A percentile compares a stretch with the other conserved stretches of the same genome.
These are phyloP conservation scores for Russula earlei DNA, from an alignment of 768 basidiomycete species.

Conservation along the genomic window DNA sequence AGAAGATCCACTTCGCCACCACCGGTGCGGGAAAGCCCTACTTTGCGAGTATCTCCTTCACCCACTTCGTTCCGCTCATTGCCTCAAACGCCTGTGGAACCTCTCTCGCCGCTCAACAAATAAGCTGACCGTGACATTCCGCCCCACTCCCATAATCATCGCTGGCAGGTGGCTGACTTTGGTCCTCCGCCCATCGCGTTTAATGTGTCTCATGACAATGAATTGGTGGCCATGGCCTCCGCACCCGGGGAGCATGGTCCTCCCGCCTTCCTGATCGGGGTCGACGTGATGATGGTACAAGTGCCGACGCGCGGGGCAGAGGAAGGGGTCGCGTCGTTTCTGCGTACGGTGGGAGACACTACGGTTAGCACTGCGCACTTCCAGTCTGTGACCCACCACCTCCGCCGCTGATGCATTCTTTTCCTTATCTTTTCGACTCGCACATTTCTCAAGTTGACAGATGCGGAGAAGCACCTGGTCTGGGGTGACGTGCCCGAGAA, in stretches of 20 bases:
- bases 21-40: constrained; percentile 72
- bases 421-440: neutral
- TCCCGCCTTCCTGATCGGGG: constrained; percentile 50
- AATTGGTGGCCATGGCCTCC: constrained; percentile 57
- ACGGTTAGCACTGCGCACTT: constrained; percentile 37
- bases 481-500: constrained; percentile 32
- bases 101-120: neutral
- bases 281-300: constrained; percentile 75
- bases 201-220: constrained; percentile 79
- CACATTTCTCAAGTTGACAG: constrained; percentile 30
- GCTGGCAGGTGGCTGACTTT: constrained; percentile 34
- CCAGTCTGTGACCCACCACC: constrained; percentile 6
- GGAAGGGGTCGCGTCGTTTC: constrained; percentile 48
- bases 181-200: constrained; percentile 57
- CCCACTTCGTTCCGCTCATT: neutral
- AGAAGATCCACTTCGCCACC: constrained; percentile 40
- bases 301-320: constrained; percentile 43
- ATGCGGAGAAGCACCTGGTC: constrained; percentile 27
- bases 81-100: no score
- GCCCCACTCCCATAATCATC: neutral
- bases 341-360: constrained; percentile 54
- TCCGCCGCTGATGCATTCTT: constrained; percentile 1
- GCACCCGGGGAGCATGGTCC: constrained; percentile 40
- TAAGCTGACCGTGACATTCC: neutral
- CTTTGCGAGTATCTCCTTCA: constrained; percentile 38